Conservation (phyloP, 2,329 filamentous ascomycete genomes). For the Ustilaginoidea virens region DNA sequence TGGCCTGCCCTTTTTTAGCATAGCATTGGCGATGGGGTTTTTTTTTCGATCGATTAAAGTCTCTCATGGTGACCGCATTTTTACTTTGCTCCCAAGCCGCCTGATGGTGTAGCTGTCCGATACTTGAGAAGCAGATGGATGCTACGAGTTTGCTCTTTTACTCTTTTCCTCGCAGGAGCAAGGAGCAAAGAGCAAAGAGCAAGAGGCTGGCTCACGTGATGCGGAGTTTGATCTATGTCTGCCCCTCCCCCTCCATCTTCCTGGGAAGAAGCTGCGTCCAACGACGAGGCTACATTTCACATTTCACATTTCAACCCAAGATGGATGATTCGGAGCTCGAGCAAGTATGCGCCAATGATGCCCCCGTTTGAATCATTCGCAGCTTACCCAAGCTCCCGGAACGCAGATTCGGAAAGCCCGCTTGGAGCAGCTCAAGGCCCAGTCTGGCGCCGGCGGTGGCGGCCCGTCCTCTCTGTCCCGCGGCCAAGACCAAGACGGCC, state of each 20-base stretch:
- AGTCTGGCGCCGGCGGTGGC: constrained; percentile 36
- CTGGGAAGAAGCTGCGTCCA: constrained; percentile 3
- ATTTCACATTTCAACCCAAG: too few relatives aligned
- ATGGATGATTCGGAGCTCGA: constrained; percentile 31
- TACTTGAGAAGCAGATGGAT: too few relatives aligned
- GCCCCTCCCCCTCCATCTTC: constrained; percentile 7
- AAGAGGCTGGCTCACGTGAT: constrained; percentile 9
- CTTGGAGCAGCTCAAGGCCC: constrained; percentile 79
- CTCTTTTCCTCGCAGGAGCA: background rate
- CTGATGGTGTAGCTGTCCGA: too few relatives aligned
- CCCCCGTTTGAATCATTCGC: background rate
- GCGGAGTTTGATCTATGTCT: too few relatives aligned
- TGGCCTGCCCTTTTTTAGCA: constrained; percentile 1
- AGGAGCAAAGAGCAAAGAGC: too few relatives aligned
- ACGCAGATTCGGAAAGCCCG: constrained; percentile 76
- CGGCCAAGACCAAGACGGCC: constrained; percentile 41
- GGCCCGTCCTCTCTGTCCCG: constrained; percentile 18
- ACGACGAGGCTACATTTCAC: background rate
- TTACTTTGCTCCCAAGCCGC: background rate
- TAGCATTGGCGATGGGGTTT: constrained; percentile 6
- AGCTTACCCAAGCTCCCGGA: constrained; percentile 2
- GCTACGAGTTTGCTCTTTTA: too few relatives aligned
- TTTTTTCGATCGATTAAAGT: too few relatives aligned
- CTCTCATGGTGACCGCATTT: too few relatives aligned
- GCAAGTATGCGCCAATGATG: constrained; percentile 13